Conservation (phyloP, 1,139 yeast genomes). For the Sugiyamaella sp. region DNA sequence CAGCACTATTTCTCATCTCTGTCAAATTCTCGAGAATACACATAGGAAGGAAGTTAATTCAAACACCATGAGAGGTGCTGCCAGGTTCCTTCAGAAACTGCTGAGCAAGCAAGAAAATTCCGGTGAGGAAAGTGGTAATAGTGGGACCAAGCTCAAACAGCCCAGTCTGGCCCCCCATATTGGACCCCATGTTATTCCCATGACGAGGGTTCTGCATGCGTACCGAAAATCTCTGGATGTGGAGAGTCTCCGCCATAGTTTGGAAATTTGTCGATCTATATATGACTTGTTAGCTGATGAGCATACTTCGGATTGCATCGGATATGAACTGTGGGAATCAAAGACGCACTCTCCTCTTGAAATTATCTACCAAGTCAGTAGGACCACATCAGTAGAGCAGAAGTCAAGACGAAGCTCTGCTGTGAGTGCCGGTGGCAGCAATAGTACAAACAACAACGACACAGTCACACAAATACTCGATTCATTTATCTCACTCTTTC, state of each 20-base stretch:
- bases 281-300: slow-evolving; percentile 32
- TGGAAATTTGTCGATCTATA: slow-evolving; percentile 37
- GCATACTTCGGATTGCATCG: slow-evolving; percentile 31
- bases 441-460: slow-evolving; percentile 16
- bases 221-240: slow-evolving; percentile 34
- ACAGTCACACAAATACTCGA: slow-evolving; percentile 25
- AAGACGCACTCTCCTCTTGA: slow-evolving; percentile 50
- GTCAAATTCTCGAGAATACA: slow-evolving; percentile 45
- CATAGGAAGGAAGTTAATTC: slow-evolving; percentile 40
- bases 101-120: slow-evolving; percentile 19
- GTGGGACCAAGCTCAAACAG: slow-evolving; percentile 17
- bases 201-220: slow-evolving; percentile 34
- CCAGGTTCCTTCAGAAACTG: slow-evolving; percentile 38
- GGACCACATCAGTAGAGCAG: slow-evolving; percentile 19
- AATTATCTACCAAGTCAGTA: slow-evolving; percentile 30
- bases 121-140: slow-evolving; percentile 9
- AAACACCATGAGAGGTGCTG: slow-evolving; percentile 56
- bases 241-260: slow-evolving; percentile 35
- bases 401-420: slow-evolving; percentile 9
- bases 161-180: slow-evolving; percentile 10
- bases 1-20: slow-evolving; percentile 43
- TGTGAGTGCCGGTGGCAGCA: slow-evolving; percentile 12
- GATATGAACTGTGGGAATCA: slow-evolving; percentile 54
- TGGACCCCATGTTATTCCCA: slow-evolving; percentile 31
- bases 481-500: slow-evolving; percentile 28